These are phyloP conservation scores for Cladorrhinum sp. DNA, from an alignment of 2,329 filamentous ascomycete genomes.

Conservation along the genomic window DNA sequence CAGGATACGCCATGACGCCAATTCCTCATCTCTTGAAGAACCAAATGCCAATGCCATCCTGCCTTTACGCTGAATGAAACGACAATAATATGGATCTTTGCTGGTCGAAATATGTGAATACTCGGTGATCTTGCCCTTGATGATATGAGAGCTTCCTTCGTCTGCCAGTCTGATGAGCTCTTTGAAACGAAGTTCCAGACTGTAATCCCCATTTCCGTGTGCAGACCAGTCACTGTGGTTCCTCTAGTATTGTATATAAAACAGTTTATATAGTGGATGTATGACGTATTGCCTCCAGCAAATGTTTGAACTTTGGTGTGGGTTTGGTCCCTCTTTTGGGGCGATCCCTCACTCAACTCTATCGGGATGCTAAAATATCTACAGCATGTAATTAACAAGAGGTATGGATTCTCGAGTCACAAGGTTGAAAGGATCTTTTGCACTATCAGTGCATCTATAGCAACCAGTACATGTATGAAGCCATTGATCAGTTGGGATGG, in stretches of 20 bases:
- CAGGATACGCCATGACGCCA: conserved; percentile 19
- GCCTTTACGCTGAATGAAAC: conserved; percentile 26
- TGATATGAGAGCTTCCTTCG: not conserved
- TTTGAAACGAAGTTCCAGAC: too few relatives aligned
- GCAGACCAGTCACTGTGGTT: too few relatives aligned
- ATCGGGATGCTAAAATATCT: too few relatives aligned
- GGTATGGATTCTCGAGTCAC: too few relatives aligned
- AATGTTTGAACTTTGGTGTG: not conserved
- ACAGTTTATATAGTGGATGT: not conserved
- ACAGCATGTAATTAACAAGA: too few relatives aligned
- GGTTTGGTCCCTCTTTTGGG: not conserved
- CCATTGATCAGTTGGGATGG: too few relatives aligned
- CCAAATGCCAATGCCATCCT: conserved; percentile 18
- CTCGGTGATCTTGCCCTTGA: conserved; percentile 9
- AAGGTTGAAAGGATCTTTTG: too few relatives aligned
- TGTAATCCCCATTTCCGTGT: too few relatives aligned
- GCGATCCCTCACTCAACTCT: too few relatives aligned
- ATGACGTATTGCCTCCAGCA: not conserved
- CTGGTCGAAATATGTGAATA: conserved; percentile 5
- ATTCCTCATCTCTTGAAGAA: conserved; percentile 17
- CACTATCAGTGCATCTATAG: too few relatives aligned
- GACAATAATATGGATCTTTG: conserved; percentile 21
- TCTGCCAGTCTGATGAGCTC: not conserved
- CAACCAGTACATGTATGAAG: too few relatives aligned
- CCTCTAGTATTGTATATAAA: not conserved